These are phyloP conservation scores for Patellaria atrata DNA, from an alignment of 495 filamentous ascomycete species.

Conservation along the genomic window DNA sequence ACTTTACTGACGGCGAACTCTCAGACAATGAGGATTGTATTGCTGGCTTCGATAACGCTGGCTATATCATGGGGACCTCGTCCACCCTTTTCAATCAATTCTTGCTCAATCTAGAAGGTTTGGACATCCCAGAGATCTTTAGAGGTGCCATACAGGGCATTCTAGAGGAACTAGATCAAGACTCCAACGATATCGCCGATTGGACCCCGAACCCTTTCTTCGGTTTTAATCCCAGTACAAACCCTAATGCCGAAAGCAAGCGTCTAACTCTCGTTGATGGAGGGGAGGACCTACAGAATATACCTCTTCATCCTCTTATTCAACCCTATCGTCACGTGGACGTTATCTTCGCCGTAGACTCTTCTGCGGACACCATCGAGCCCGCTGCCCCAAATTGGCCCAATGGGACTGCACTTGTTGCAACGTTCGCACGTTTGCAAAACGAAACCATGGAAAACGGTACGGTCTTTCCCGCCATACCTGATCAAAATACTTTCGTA, in stretches of 20 bases:
- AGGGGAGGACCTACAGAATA: constrained; percentile 74
- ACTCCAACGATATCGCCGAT: constrained; percentile 64
- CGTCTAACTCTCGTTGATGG: constrained; percentile 74
- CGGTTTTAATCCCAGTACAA: constrained; percentile 47
- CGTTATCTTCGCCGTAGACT: constrained; percentile 85
- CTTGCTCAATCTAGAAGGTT: constrained; percentile 43
- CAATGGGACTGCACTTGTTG: constrained; percentile 70
- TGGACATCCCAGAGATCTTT: constrained; percentile 38
- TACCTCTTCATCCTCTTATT: constrained; percentile 72
- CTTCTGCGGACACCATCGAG: constrained; percentile 55
- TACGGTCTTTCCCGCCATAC: constrained; percentile 70
- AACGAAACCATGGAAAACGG: constrained; percentile 53
- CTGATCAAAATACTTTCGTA: constrained; percentile 74
- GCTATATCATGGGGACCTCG: constrained; percentile 84
- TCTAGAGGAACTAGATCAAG: constrained; percentile 37
- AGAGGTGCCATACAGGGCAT: constrained; percentile 39
- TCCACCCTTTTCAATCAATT: constrained; percentile 76
- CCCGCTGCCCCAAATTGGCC: constrained; percentile 44
- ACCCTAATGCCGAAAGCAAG: constrained; percentile 38
- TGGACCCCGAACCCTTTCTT: constrained; percentile 81
- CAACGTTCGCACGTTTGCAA: constrained; percentile 64
- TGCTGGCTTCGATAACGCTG: constrained; percentile 69
- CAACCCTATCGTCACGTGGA: constrained; percentile 68
- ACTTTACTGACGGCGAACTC: constrained; percentile 54
- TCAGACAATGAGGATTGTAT: constrained; percentile 49